A percentile compares a stretch with the other conserved stretches of the same genome.
Evolutionary conservation across 2,329 filamentous ascomycete species (phyloP).

Genomic region (Leptosphaerulina australis): DNA sequence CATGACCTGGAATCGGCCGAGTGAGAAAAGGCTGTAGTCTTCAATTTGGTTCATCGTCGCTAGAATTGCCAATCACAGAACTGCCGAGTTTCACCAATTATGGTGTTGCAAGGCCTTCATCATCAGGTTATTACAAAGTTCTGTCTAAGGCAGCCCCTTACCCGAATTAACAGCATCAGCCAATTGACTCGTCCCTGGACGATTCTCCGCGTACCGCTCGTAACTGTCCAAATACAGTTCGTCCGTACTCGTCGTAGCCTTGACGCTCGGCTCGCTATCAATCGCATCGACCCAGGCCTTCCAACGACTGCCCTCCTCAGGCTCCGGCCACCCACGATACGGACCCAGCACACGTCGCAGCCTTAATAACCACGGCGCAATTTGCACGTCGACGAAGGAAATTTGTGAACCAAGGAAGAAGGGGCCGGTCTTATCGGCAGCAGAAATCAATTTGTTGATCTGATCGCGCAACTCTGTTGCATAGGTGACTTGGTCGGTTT

Average conservation of each 20-base stretch:
- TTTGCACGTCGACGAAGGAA: constrained; percentile 73
- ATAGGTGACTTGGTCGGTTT: constrained; percentile 62
- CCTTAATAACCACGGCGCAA: constrained; percentile 76
- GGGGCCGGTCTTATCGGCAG: constrained; percentile 65
- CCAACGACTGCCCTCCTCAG: constrained; percentile 69
- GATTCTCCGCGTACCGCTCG: constrained; percentile 67
- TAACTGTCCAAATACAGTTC: constrained; percentile 72
- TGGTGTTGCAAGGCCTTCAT: too few relatives aligned
- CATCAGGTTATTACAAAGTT: too few relatives aligned
- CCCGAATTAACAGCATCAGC: constrained; percentile 66
- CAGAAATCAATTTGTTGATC: constrained; percentile 66
- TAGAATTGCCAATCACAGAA: too few relatives aligned
- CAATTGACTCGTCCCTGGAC: constrained; percentile 63
- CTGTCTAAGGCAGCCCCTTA: constrained; percentile 56
- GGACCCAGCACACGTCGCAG: constrained; percentile 69
- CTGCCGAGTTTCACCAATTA: too few relatives aligned
- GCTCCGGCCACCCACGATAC: constrained; percentile 69
- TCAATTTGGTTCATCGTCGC: too few relatives aligned
- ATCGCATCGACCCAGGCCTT: constrained; percentile 72
- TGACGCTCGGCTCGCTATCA: constrained; percentile 66
- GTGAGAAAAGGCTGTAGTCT: too few relatives aligned
- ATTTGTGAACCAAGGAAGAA: constrained; percentile 68
- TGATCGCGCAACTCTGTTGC: constrained; percentile 68
- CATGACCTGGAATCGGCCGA: too few relatives aligned
- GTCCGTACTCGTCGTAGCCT: constrained; percentile 70